A percentile compares a stretch with the other conserved stretches of the same genome.
phyloP scores from a whole-genome alignment of 2,329 filamentous ascomycete species.

The Xylariaceae sp. region DNA sequence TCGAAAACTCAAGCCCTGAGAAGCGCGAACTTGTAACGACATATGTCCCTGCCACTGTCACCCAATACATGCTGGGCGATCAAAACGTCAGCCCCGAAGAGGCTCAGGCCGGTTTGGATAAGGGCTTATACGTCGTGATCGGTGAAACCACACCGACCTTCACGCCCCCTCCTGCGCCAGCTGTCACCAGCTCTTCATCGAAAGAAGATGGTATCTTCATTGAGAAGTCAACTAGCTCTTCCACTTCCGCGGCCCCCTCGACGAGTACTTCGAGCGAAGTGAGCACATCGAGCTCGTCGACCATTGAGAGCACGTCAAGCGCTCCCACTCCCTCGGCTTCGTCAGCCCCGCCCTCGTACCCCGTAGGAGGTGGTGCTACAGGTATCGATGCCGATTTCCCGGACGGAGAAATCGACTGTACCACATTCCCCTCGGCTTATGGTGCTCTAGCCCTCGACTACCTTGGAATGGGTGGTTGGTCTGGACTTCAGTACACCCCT shows the following conservation, averaged over 20 bases:
- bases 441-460: conserved; percentile 69
- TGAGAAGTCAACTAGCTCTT: conserved; percentile 29
- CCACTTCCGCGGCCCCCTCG: conserved; percentile 28
- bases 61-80: conserved; percentile 68
- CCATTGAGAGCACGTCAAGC: conserved; percentile 25
- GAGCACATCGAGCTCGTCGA: conserved; percentile 21
- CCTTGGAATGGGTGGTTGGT: conserved; percentile 69
- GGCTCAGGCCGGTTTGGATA: conserved; percentile 65
- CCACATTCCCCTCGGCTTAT: conserved; percentile 70
- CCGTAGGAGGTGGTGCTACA: conserved; percentile 32
- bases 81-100: conserved; percentile 55
- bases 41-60: conserved; percentile 56
- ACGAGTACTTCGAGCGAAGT: conserved; percentile 22
- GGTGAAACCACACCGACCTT: conserved; percentile 54
- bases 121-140: conserved; percentile 64
- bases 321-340: conserved; percentile 24
- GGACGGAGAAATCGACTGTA: conserved; percentile 66
- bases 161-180: conserved; percentile 37
- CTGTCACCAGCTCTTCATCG: conserved; percentile 32
- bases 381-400: conserved; percentile 68
- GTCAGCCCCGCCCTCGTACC: conserved; percentile 25
- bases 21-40: conserved; percentile 48
- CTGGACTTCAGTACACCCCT: conserved; percentile 65
- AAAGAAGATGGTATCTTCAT: conserved; percentile 31
- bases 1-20: conserved; percentile 42